phyloP scores from a whole-genome alignment of 768 basidiomycete species.

The Melanogaster broomeanus region DNA sequence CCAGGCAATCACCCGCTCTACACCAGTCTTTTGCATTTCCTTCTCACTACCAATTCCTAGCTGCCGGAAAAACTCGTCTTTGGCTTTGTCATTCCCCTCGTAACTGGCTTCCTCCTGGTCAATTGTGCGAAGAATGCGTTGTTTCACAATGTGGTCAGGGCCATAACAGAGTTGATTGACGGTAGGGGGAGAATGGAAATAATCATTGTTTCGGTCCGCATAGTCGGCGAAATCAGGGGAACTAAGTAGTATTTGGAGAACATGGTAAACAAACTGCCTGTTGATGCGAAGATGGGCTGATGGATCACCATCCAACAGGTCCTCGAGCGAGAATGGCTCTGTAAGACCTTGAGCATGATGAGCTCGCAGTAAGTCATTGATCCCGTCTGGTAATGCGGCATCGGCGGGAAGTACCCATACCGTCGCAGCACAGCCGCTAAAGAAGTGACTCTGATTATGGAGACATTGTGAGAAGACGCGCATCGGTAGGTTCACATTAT shows the following conservation, averaged over 20 bases:
- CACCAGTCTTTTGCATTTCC: neutral
- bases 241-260: too few species aligned
- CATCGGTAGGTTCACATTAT: slow-evolving; percentile 40
- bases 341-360: neutral
- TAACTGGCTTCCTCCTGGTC: slow-evolving; percentile 27
- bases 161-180: too few species aligned
- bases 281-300: slow-evolving; percentile 11
- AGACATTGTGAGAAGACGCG: slow-evolving; percentile 39
- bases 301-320: slow-evolving; percentile 19
- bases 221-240: too few species aligned
- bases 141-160: too few species aligned
- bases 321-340: slow-evolving; percentile 21
- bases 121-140: slow-evolving; percentile 37
- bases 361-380: neutral
- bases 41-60: slow-evolving; percentile 1
- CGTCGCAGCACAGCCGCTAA: slow-evolving; percentile 37
- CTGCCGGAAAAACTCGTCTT: slow-evolving; percentile 17
- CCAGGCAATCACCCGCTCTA: slow-evolving; percentile 21
- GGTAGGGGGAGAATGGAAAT: too few species aligned
- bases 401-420: slow-evolving; percentile 15
- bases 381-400: neutral
- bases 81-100: slow-evolving; percentile 21
- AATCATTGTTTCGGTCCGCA: too few species aligned
- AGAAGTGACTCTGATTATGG: slow-evolving; percentile 36
- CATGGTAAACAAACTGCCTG: slow-evolving; percentile 12